Percentiles rank a stretch among this genome's conserved stretches.
phyloP scores from a whole-genome alignment of 805 yeast genomes.

The Candida multigemmis region DNA sequence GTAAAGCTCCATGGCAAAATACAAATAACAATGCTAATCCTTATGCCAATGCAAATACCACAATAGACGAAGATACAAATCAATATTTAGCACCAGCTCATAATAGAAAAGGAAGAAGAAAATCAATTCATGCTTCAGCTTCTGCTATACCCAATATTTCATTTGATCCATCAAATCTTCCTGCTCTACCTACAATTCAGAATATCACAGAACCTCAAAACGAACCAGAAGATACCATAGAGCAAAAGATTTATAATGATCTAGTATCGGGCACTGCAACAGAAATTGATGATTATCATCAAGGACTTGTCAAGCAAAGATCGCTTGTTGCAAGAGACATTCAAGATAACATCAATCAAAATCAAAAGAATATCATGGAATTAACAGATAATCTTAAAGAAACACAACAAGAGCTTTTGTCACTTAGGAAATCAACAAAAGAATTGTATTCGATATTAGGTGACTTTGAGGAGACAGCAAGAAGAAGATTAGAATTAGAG shows the following conservation, averaged over 20 bases:
- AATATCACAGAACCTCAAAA: conserved; percentile 1
- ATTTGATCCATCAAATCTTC: conserved; percentile 15
- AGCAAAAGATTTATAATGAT: conserved; percentile 18
- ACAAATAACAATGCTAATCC: conserved; percentile 12
- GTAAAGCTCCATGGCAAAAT: conserved; percentile 35
- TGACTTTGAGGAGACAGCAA: conserved; percentile 53
- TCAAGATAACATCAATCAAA: conserved; percentile 49
- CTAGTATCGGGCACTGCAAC: conserved; percentile 60
- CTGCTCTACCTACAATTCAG: conserved; percentile 20
- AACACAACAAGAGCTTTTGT: conserved; percentile 59
- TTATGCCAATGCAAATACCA: conserved; percentile 15
- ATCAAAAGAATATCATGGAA: conserved; percentile 51
- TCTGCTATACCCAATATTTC: conserved; percentile 18
- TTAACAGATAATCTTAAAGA: conserved; percentile 51
- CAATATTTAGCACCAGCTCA: conserved; percentile 2
- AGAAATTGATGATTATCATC: conserved; percentile 63
- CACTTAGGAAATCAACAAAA: conserved; percentile 49
- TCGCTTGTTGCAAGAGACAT: conserved; percentile 46
- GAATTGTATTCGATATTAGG: conserved; percentile 53
- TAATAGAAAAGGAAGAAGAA: conserved; percentile 12
- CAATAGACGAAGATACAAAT: conserved; percentile 2
- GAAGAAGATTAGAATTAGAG: conserved; percentile 43
- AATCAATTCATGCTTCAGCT: conserved; percentile 32
- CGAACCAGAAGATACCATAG: conserved; percentile 3
- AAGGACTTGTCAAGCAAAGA: conserved; percentile 41